A percentile compares a stretch with the other conserved stretches of the same genome.
Conservation (phyloP, 305 asterid genomes). For the Caryopteris hybrid region DNA sequence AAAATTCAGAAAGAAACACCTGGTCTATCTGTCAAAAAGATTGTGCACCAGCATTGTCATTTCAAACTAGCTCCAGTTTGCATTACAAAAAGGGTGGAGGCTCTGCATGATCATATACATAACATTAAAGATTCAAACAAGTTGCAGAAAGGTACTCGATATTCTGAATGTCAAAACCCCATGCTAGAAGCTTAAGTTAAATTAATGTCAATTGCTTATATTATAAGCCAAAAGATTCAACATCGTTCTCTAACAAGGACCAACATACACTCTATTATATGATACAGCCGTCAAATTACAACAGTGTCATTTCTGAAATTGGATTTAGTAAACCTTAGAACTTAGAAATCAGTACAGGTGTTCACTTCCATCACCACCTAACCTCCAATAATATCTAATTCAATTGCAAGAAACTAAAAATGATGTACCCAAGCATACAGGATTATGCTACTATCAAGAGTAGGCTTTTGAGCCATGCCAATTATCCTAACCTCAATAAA, state of each 20-base stretch:
- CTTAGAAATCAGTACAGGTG: neutral
- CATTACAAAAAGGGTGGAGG: neutral
- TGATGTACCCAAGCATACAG: too few species aligned
- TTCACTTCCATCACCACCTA: too few species aligned
- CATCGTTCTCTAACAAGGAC: too few species aligned
- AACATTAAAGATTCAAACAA: neutral
- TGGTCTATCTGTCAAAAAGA: neutral
- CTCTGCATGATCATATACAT: conserved; percentile 8
- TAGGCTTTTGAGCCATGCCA: too few species aligned
- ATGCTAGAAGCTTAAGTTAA: neutral
- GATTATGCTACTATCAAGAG: too few species aligned
- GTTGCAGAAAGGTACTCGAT: neutral
- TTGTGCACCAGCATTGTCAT: neutral
- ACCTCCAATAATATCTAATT: too few species aligned
- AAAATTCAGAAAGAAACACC: neutral
- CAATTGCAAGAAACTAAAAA: too few species aligned
- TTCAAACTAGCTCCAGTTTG: neutral
- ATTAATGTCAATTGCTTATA: neutral
- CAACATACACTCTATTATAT: too few species aligned
- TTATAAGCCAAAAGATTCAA: too few species aligned
- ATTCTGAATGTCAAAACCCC: neutral
- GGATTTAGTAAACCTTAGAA: neutral
- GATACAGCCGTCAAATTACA: neutral
- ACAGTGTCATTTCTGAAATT: neutral
- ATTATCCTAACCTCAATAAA: too few species aligned